Percentiles rank a stretch among this genome's conserved stretches.
These are phyloP conservation scores for Chaetomidium leptoderma DNA, from an alignment of 495 filamentous ascomycete genomes.

Conservation along the genomic window DNA sequence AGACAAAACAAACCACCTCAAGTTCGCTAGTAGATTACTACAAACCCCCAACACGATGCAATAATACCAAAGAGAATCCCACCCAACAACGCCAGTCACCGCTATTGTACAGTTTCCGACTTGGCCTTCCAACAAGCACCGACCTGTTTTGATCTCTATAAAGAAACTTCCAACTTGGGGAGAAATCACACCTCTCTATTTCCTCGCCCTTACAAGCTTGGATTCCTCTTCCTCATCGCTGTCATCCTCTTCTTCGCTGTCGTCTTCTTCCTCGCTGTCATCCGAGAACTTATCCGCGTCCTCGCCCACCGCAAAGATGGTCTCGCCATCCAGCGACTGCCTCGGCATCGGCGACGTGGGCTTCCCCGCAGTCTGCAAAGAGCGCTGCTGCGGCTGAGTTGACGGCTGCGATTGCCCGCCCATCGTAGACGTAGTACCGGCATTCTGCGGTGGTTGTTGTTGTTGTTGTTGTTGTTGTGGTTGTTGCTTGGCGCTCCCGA, in stretches of 20 bases:
- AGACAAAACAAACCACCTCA: too few species aligned
- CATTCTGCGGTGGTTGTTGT: too few species aligned
- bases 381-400: constrained; percentile 1
- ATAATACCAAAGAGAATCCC: not conserved
- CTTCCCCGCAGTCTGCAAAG: constrained; percentile 24
- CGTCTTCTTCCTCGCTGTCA: constrained; percentile 40
- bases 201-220: constrained; percentile 55
- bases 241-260: constrained; percentile 17
- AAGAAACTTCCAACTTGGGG: too few species aligned
- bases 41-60: not conserved
- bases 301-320: constrained; percentile 90
- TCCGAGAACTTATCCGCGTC: constrained; percentile 63
- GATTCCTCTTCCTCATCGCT: constrained; percentile 36
- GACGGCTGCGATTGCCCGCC: constrained; percentile 8
- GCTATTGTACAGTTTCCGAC: constrained; percentile 3
- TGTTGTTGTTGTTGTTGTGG: too few species aligned
- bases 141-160: not conserved
- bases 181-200: constrained; percentile 18
- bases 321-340: constrained; percentile 83
- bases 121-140: not conserved
- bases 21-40: too few species aligned
- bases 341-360: constrained; percentile 41
- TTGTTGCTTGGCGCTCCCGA: constrained; percentile 35
- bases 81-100: constrained; percentile 6
- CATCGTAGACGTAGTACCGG: too few species aligned